Conservation (phyloP, 768 basidiomycete genomes). For the Tylopilus balloui region DNA sequence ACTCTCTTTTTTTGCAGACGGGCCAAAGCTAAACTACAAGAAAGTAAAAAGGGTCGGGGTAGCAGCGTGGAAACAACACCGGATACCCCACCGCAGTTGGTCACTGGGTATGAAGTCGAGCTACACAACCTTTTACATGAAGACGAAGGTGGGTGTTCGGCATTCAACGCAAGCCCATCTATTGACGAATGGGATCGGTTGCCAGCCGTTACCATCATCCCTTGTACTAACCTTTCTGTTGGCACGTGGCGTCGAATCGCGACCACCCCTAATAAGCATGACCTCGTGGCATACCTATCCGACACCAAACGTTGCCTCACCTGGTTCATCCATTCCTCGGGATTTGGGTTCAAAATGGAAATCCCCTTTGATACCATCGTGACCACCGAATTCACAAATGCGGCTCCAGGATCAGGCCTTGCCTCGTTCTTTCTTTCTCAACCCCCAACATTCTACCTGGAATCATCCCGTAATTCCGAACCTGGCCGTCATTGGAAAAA, state of each 20-base stretch:
- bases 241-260: conserved; percentile 78
- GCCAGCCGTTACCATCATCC: conserved; percentile 68
- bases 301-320: conserved; percentile 60
- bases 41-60: conserved; percentile 47
- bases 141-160: conserved; percentile 57
- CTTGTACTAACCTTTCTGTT: conserved; percentile 69
- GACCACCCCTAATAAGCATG: conserved; percentile 48
- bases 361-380: conserved; percentile 63
- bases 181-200: conserved; percentile 1
- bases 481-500: conserved; percentile 50
- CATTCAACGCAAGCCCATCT: not conserved
- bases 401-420: conserved; percentile 50
- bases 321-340: conserved; percentile 76
- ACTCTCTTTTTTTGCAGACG: conserved; percentile 48
- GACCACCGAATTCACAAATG: conserved; percentile 52
- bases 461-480: conserved; percentile 37
- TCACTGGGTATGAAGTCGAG: conserved; percentile 52
- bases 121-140: conserved; percentile 68
- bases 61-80: conserved; percentile 38
- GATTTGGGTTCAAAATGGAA: conserved; percentile 82
- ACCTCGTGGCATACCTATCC: conserved; percentile 73
- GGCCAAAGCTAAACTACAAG: conserved; percentile 74
- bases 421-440: conserved; percentile 62
- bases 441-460: conserved; percentile 67
- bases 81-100: conserved; percentile 48